Evolutionary conservation across 768 basidiomycete genomes (phyloP).

Genomic region (Obba rivulosa): DNA sequence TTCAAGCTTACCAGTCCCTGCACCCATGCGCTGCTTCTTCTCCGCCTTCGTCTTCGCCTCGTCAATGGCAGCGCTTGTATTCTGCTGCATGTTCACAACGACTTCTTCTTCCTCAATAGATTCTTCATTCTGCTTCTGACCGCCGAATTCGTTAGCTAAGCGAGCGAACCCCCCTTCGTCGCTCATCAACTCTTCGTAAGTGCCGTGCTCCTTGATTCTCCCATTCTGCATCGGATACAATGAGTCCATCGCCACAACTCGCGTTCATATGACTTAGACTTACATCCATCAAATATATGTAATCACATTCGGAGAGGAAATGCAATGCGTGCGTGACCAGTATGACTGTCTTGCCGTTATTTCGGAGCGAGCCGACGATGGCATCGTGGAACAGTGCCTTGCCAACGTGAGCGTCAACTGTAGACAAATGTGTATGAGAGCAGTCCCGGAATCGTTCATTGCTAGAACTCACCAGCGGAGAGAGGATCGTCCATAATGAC

Average conservation of each 20-base stretch:
- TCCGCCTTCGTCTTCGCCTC: slow-evolving; percentile 34
- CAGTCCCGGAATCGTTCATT: too few relatives aligned
- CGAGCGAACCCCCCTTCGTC: slow-evolving; percentile 49
- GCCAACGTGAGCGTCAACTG: slow-evolving; percentile 74
- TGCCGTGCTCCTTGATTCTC: slow-evolving; percentile 41
- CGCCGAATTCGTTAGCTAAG: slow-evolving; percentile 59
- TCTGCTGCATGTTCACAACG: slow-evolving; percentile 10
- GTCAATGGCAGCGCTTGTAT: slow-evolving; percentile 21
- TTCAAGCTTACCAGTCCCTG: slow-evolving; percentile 58
- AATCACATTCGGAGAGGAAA: slow-evolving; percentile 46
- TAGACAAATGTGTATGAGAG: slow-evolving; percentile 16
- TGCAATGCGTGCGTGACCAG: slow-evolving; percentile 54
- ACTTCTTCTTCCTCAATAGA: slow-evolving; percentile 25
- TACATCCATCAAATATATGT: slow-evolving; percentile 39
- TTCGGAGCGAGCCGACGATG: slow-evolving; percentile 44
- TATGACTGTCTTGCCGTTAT: slow-evolving; percentile 44
- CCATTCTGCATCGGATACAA: slow-evolving; percentile 24
- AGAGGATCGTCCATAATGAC: slow-evolving; percentile 61
- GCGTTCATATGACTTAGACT: not conserved
- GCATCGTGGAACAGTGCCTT: slow-evolving; percentile 62
- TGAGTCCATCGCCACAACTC: too few relatives aligned
- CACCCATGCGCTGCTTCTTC: slow-evolving; percentile 28
- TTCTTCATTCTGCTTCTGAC: slow-evolving; percentile 33
- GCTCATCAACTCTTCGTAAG: slow-evolving; percentile 46
- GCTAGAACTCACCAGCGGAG: slow-evolving; percentile 43